These are phyloP conservation scores for Pythium plurisporium DNA, from an alignment of 352 stramenopile species.

Conservation along the genomic window DNA sequence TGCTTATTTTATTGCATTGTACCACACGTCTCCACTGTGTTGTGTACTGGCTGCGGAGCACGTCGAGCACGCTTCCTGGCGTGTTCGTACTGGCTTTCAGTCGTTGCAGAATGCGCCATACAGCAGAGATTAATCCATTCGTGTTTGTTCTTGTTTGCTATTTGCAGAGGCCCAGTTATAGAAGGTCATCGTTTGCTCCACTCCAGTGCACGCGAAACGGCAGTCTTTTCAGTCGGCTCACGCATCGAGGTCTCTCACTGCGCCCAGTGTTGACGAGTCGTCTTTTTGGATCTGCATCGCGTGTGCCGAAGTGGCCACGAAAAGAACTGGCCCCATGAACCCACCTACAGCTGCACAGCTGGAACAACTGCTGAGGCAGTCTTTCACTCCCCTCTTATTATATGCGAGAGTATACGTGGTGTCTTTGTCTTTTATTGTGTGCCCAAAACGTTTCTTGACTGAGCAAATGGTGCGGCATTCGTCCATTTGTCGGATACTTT, in stretches of 20 bases:
- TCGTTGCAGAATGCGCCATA: neutral
- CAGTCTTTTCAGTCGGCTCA: too few relatives aligned
- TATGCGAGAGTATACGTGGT: slow-evolving; percentile 11
- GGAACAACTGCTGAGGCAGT: neutral
- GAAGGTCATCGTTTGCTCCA: too few relatives aligned
- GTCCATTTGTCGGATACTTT: neutral
- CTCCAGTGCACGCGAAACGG: too few relatives aligned
- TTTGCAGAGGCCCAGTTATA: slow-evolving; percentile 22
- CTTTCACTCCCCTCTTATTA: neutral
- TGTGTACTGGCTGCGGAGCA: too few relatives aligned
- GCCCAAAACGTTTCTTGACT: too few relatives aligned
- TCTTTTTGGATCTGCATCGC: neutral
- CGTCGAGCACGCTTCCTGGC: neutral
- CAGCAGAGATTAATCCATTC: slow-evolving; percentile 11
- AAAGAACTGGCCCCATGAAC: slow-evolving; percentile 5
- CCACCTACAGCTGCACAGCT: neutral
- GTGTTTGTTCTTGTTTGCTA: neutral
- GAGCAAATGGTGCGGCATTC: too few relatives aligned
- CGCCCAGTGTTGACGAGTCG: neutral
- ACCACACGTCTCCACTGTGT: neutral
- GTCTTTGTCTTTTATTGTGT: neutral
- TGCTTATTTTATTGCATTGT: slow-evolving; percentile 7
- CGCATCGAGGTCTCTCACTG: too few relatives aligned
- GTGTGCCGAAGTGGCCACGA: neutral
- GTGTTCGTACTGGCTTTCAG: neutral